These are phyloP conservation scores for Euphorbia lathyris DNA, from an alignment of 345 rosid species.

Conservation along the genomic window DNA sequence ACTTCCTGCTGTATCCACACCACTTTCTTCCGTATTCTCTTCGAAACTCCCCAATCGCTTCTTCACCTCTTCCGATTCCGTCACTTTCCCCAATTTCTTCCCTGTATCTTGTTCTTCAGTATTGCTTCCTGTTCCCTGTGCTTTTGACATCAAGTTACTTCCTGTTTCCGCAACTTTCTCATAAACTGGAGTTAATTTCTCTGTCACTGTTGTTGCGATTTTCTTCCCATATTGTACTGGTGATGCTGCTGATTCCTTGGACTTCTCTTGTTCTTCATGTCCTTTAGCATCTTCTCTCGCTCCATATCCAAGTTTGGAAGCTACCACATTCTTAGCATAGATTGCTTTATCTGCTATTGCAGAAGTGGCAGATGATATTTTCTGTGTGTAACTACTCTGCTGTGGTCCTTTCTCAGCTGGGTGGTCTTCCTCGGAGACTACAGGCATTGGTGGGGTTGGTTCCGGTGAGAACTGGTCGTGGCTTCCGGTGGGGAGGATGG, in stretches of 20 bases:
- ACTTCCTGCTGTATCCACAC: constrained; percentile 24
- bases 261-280: constrained; percentile 6
- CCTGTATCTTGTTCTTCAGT: constrained; percentile 31
- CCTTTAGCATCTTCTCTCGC: constrained; percentile 12
- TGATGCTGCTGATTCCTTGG: constrained; percentile 22
- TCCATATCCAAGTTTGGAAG: constrained; percentile 57
- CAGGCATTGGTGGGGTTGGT: constrained; percentile 13
- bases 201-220: constrained; percentile 38
- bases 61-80: constrained; percentile 57
- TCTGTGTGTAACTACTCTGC: constrained; percentile 38
- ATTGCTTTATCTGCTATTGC: constrained; percentile 43
- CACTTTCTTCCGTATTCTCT: constrained; percentile 19
- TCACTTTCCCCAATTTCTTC: constrained; percentile 37
- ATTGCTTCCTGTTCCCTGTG: constrained; percentile 12
- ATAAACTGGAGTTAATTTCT: constrained; percentile 46
- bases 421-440: neutral
- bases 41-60: constrained; percentile 35
- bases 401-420: constrained; percentile 6
- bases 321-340: constrained; percentile 45
- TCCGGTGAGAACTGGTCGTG: constrained; percentile 63
- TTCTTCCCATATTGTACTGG: constrained; percentile 43
- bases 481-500: constrained; percentile 40
- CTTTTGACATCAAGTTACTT: constrained; percentile 29
- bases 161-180: constrained; percentile 48
- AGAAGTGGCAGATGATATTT: constrained; percentile 43